phyloP scores from a whole-genome alignment of 352 stramenopile genomes.

The Blastocystis sp. region DNA sequence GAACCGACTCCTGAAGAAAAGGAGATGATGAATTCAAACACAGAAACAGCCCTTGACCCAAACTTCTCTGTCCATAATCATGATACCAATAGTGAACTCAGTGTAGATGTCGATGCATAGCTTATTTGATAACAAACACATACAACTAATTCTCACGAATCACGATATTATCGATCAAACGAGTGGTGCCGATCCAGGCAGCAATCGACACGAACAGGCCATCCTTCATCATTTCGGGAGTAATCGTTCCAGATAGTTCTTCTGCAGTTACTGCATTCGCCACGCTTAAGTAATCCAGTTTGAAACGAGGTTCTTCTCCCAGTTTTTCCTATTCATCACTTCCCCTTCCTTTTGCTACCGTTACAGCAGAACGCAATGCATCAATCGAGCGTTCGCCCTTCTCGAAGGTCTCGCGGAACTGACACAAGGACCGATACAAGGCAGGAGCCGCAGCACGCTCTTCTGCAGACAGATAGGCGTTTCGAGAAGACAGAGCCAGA shows the following conservation, averaged over 20 bases:
- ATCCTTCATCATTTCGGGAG: not conserved
- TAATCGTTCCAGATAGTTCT: not conserved
- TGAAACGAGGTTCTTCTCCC: constrained; percentile 79
- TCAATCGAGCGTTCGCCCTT: constrained; percentile 18
- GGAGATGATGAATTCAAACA: constrained; percentile 6
- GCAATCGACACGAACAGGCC: constrained; percentile 87
- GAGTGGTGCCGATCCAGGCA: constrained; percentile 85
- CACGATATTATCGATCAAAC: constrained; percentile 94
- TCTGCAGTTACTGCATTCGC: constrained; percentile 79
- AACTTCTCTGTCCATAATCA: constrained; percentile 15
- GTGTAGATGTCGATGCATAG: constrained; percentile 13
- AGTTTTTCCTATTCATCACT: constrained; percentile 68
- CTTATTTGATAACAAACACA: constrained; percentile 24
- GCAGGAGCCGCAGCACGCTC: constrained; percentile 80
- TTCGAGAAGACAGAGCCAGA: constrained; percentile 91
- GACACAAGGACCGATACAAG: constrained; percentile 74
- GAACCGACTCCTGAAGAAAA: constrained; percentile 5
- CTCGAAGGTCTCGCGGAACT: constrained; percentile 57
- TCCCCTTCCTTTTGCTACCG: not conserved
- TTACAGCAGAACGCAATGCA: not conserved
- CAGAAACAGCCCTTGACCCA: not conserved
- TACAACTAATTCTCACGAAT: constrained; percentile 63
- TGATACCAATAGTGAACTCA: constrained; percentile 5
- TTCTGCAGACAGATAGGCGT: constrained; percentile 86
- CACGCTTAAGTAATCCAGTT: constrained; percentile 91